Evolutionary conservation across 2,329 filamentous ascomycete species (phyloP).

Genomic region (Fusarium caatingaense): DNA sequence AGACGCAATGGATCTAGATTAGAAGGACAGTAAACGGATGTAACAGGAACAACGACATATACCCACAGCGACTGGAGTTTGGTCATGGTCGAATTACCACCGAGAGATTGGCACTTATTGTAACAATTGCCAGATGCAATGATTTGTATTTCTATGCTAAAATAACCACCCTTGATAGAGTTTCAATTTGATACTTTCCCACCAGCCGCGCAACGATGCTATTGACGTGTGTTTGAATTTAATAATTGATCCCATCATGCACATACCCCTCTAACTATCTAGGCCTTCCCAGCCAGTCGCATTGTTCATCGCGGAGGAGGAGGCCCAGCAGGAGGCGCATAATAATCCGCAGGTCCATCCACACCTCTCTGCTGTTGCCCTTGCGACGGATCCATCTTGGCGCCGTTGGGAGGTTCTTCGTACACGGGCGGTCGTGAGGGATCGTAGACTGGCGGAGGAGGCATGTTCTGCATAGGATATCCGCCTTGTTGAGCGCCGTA

Average conservation of each 20-base stretch:
- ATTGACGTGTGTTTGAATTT: constrained; percentile 1
- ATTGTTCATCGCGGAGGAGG: constrained; percentile 48
- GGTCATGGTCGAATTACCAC: constrained; percentile 8
- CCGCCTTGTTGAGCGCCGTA: constrained; percentile 39
- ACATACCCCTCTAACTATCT: background rate
- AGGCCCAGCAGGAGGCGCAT: constrained; percentile 60
- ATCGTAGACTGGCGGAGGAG: constrained; percentile 69
- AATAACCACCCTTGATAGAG: constrained; percentile 9
- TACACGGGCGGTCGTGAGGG: constrained; percentile 68
- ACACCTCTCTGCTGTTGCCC: constrained; percentile 41
- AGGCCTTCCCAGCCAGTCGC: constrained; percentile 1
- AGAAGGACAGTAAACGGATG: constrained; percentile 22
- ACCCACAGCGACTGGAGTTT: constrained; percentile 46
- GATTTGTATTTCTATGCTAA: constrained; percentile 32
- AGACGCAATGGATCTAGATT: constrained; percentile 77
- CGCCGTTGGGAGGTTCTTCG: constrained; percentile 59
- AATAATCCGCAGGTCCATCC: constrained; percentile 44
- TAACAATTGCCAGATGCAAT: constrained; percentile 9
- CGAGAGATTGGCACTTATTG: background rate
- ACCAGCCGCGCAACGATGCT: constrained; percentile 2
- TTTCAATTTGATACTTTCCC: constrained; percentile 31
- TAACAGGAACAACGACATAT: constrained; percentile 28
- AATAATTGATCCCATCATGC: background rate
- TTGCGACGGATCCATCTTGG: constrained; percentile 67
- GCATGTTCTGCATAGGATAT: constrained; percentile 51